These are phyloP conservation scores for Thraustochytrium striatum DNA, from an alignment of 352 stramenopile genomes.

Conservation along the genomic window DNA sequence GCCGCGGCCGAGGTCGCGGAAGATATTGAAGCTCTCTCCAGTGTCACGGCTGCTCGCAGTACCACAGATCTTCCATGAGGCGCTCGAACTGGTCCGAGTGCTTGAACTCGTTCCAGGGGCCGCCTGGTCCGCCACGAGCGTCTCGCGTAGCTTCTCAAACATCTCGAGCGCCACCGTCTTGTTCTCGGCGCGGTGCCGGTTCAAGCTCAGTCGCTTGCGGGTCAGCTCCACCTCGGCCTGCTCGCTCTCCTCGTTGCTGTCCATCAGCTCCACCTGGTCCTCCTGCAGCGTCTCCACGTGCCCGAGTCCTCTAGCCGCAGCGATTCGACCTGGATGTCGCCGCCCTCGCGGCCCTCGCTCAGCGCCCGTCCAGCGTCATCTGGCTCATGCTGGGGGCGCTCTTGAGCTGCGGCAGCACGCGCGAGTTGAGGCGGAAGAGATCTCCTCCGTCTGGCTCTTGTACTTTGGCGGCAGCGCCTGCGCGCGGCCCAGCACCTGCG, in stretches of 20 bases:
- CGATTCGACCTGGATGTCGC: not conserved
- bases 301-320: not conserved
- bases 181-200: conserved; percentile 19
- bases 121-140: not conserved
- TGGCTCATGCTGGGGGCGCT: conserved; percentile 1
- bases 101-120: not conserved
- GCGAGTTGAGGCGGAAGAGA: not conserved
- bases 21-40: conserved; percentile 87
- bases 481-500: not conserved
- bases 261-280: not conserved
- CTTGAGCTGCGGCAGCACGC: not conserved
- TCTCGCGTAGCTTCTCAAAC: not conserved
- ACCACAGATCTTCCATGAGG: conserved; percentile 22
- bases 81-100: not conserved
- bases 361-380: not conserved
- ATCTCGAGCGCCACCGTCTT: conserved; percentile 14
- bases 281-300: not conserved
- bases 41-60: conserved; percentile 38
- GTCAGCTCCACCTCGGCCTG: conserved; percentile 16
- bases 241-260: not conserved
- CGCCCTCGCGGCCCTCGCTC: too few relatives aligned
- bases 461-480: conserved; percentile 19
- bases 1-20: conserved; percentile 92
- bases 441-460: not conserved
- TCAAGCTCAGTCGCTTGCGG: conserved; percentile 20